Base-by-base conservation (phyloP, 768 basidiomycete genomes). In the Leccinum boreale region DNA sequence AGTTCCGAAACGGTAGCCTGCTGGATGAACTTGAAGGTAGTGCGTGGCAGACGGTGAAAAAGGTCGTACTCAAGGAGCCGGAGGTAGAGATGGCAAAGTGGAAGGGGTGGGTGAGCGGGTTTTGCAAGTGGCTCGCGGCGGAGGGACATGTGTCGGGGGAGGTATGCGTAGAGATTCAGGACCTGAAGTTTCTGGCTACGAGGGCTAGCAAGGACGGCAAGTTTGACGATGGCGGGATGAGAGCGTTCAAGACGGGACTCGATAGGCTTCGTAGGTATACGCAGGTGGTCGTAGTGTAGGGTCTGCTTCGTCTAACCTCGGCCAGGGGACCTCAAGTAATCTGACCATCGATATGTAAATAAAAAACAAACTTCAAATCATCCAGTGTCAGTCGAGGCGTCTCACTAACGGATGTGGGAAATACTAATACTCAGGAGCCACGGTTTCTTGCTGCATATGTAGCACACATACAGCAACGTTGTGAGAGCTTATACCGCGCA, bases 121-220 rank as follows among this genome's bases (percentile, higher is more conserved):
- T 66, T 23, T 48, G 52, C n/a, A 61, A 58, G 56, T 63, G 65
- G 65, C 55, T 66, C 3, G 65, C 62, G 46, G 65, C 57, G 26
- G 46, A 26, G 4, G 64, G 63, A 14, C 60, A 65, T 58, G 55
- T n/a, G 0, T 42, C 17, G 4, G 53, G 55, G 24, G 17, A 26
- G 24, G 56, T 65, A 36, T 26, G 54, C n/a, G 5, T 65, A 19
- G 59, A 62, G 26, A 57, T 61, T 56, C 63, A 19, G 15, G 42
- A 21, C 17, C 15, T 12, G 17, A 39, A 39, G 36, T 39, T 39
- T n/a, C 36, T 4, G 39, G n/a, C 17, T n/a, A 1, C 17, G 9
- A 14, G 39, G n/a, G 39, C 17, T 42, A 42, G 39, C 39, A 19
- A 44, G 11, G 44, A 31, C 10, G 3, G 19, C 1, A 35, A 39